Evolutionary conservation across 208 protist genomes (phyloP).

Genomic region (Acanthamoeba royreba): DNA sequence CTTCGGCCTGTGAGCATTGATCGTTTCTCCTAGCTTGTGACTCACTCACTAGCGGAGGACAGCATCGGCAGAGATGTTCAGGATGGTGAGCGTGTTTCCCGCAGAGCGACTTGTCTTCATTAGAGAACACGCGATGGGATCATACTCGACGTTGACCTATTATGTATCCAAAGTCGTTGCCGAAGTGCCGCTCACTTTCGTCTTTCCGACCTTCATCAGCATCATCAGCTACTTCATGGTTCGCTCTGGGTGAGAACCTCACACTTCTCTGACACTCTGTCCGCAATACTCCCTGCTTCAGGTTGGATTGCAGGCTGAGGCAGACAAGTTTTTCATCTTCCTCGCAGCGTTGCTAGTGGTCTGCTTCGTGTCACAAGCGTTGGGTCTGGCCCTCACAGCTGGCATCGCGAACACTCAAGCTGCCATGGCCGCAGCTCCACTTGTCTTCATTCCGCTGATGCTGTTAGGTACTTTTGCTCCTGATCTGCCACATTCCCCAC

Average conservation of each 20-base stretch:
- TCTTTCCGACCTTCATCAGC: not conserved
- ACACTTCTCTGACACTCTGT: not conserved
- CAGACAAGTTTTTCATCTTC: constrained; percentile 18
- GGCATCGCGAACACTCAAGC: not conserved
- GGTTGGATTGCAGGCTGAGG: not conserved
- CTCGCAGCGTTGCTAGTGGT: not conserved
- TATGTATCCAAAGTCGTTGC: not conserved
- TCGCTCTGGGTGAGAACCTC: not conserved
- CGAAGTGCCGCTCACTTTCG: not conserved
- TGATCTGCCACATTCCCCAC: no score
- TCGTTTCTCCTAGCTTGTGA: not conserved
- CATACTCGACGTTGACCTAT: not conserved
- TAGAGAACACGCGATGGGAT: not conserved
- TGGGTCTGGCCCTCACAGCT: not conserved
- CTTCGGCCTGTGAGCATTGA: not conserved
- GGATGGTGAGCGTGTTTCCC: not conserved
- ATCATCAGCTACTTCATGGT: not conserved
- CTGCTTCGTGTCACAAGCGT: not conserved
- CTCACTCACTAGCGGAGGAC: not conserved
- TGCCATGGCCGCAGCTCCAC: not conserved
- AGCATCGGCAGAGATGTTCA: not conserved
- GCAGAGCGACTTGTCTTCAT: not conserved
- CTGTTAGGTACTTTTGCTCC: not conserved
- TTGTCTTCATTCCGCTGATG: not conserved
- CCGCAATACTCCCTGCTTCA: not conserved